Evolutionary conservation across 306 rosid species (phyloP).

Genomic region (Corylus heterophylla): DNA sequence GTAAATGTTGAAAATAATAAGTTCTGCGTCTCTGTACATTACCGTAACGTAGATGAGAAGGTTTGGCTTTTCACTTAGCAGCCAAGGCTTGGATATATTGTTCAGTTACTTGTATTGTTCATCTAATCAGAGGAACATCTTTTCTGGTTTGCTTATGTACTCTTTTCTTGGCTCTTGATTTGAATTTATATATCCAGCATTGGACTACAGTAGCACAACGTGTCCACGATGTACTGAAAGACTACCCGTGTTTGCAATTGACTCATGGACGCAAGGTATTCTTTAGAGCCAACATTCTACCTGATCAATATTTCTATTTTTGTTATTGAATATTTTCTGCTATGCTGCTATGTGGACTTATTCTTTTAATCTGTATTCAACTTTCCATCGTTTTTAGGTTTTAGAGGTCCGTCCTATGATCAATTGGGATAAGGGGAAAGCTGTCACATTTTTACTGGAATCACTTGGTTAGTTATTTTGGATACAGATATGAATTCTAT

Average conservation of each 20-base stretch:
- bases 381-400: conserved; percentile 51
- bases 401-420: conserved; percentile 92
- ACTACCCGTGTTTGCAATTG: conserved; percentile 66
- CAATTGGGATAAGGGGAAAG: conserved; percentile 97
- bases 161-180: conserved; percentile 5
- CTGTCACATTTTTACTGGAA: conserved; percentile 88
- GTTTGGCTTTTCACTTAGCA: conserved; percentile 37
- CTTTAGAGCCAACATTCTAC: conserved; percentile 9
- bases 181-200: conserved; percentile 42
- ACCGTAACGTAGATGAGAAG: conserved; percentile 91
- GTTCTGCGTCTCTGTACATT: conserved; percentile 93
- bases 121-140: background rate
- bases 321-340: background rate
- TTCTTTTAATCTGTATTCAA: background rate
- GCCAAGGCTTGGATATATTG: background rate
- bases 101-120: conserved; percentile 6
- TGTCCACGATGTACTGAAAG: conserved; percentile 62
- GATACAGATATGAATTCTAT: background rate
- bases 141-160: conserved; percentile 4
- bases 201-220: conserved; percentile 69
- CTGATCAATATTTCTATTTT: background rate
- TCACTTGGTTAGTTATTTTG: conserved; percentile 76
- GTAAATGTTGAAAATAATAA: conserved; percentile 80
- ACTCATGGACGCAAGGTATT: conserved; percentile 95
- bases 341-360: background rate